Evolutionary conservation across 2,329 filamentous ascomycete genomes (phyloP), one percentile per base, ranked within the genome.

Genomic region (Penicillium expansum): DNA sequence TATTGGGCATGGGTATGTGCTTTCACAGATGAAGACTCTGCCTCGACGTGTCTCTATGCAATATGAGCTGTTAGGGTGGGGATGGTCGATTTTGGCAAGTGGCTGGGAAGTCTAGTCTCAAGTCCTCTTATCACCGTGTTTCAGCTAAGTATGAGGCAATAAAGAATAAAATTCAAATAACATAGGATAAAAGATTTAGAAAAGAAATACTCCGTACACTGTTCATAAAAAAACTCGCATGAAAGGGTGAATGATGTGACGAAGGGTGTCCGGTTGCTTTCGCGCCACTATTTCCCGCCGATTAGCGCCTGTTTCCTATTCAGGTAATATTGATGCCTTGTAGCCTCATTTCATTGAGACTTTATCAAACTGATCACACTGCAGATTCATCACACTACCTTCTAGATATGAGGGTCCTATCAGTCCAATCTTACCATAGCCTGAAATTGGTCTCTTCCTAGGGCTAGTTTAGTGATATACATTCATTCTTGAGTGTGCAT

Each of bases 51-150:
- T 51, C 30, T 47, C 53, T 44, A 38, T 51, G 39, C 20, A 50
- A 56, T 39, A 33, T 52, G 53, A 52, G 39, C 22, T 37, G 54
- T 56, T 22, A 33, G 22, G 35, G 48, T 52, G 42, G 48, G 48
- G 42, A 51, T 52, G 20, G 54, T 35, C n/a, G 24, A 56, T 52
- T 35, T 52, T 47, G 27, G 20, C 35, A 27, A 47, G 48, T 56
- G 54, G 54, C 54, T 56, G 48, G 54, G 48, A 7, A 33, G 18
- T 35, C 18, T 13, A 38, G 39, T 33, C 27, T 48, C 27, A 22
- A 27, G n/a, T 32, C 8, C 22, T 27, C 20, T 51, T 30, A 5
- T 54, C n/a, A 4, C 30, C 22, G 42, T 35, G 24, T 51, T 43
- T 44, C 41, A 52, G 13, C 14, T 16, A 30, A 30, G 18, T 44